Evolutionary conservation across 768 basidiomycete species (phyloP).

Genomic region (Pleurotus djamor): DNA sequence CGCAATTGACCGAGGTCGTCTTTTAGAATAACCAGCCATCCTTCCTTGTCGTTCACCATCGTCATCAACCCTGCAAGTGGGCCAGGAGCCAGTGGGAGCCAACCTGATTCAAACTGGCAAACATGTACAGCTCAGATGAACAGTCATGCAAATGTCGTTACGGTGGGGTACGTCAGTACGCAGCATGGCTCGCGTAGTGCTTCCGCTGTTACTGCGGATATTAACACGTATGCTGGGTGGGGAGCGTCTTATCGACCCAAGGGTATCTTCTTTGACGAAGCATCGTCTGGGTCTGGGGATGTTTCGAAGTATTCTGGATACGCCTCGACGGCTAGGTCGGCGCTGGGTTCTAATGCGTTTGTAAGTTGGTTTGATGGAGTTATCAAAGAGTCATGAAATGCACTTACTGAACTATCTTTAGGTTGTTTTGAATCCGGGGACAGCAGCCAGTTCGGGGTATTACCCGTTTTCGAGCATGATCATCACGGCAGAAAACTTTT

Average conservation of each 20-base stretch:
- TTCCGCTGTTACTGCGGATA: constrained; percentile 20
- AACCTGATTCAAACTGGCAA: constrained; percentile 27
- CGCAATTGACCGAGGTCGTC: neutral
- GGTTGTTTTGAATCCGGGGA: constrained; percentile 27
- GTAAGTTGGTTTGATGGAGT: neutral
- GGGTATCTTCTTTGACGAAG: constrained; percentile 36
- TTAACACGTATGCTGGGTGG: constrained; percentile 29
- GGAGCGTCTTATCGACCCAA: constrained; percentile 20
- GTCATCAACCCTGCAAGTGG: constrained; percentile 29
- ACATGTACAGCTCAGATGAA: constrained; percentile 20
- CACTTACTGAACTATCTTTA: constrained; percentile 1
- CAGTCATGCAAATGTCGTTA: constrained; percentile 19
- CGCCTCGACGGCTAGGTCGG: constrained; percentile 12
- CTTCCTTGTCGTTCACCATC: constrained; percentile 23
- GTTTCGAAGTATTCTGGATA: constrained; percentile 21
- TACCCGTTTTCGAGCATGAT: constrained; percentile 26
- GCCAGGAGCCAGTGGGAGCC: constrained; percentile 20
- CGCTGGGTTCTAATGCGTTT: constrained; percentile 15
- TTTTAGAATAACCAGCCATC: constrained; percentile 21
- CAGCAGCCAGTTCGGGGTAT: constrained; percentile 14
- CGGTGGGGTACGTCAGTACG: constrained; percentile 30
- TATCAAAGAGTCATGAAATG: neutral
- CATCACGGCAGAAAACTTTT: constrained; percentile 24
- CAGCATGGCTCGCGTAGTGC: constrained; percentile 16
- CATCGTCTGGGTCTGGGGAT: constrained; percentile 11